Base-by-base conservation (phyloP, 179 eudicot species). In the Camellia oleifera region DNA sequence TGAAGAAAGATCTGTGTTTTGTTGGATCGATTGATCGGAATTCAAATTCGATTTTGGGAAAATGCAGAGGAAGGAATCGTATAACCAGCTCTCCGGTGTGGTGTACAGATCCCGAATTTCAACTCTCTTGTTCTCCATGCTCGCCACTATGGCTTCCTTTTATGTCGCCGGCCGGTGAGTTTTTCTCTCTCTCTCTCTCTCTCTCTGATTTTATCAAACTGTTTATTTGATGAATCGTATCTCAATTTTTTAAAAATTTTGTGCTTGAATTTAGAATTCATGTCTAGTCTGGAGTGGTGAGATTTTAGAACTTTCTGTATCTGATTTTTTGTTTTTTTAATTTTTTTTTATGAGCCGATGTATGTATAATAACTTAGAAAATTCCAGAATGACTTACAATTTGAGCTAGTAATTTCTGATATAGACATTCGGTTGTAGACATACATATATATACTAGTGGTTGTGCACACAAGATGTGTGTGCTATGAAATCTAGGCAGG, bases 151-250 rank as follows among this genome's bases (percentile, higher is more conserved):
- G 83, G 92, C 98, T 76, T 83, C 94, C 78, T 65, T 93, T 14
- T 93, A 93, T 66, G 92, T 93, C 74, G 98, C 98, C 77, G 98
- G 98, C 82, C 80, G 94, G 97, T 93, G 40, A 79, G 78, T 2
- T n/a, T 14, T 81, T 56, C 23, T 45, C 54, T 23, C 14, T 81
- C 45, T 72, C 26, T 56, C 23, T 45, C 54, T 23, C 14, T 81
- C 45, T 53, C 32, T 72, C 4, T 62, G 9, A 7, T 44, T 73
- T 64, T n/a, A 42, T 42, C 32, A 32, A 32, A 32, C 32, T 32
- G 32, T 32, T 32, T 52, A 5, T 4, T 74, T 10, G 46, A 9
- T 57, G 4, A 5, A 64, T 14, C 72, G 26, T 53, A 48, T 10
- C 4, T 45, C n/a, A 32, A 1, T 70, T 4, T 70, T 3, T 70